phyloP scores from a whole-genome alignment of 106 monocot species.

The Vanilla planifolia region DNA sequence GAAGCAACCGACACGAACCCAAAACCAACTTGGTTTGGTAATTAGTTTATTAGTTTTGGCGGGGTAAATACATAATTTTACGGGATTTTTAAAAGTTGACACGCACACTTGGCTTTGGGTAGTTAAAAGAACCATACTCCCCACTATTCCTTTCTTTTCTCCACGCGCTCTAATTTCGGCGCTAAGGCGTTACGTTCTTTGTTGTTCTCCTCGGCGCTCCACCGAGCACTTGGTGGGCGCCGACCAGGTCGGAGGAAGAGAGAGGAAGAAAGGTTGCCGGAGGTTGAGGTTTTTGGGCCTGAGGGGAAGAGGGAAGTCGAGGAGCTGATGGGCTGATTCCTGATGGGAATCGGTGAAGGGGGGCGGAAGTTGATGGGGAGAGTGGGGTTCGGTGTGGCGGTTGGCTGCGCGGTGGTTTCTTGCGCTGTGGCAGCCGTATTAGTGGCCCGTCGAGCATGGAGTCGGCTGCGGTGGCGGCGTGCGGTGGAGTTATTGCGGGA shows the following conservation, averaged over 20 bases:
- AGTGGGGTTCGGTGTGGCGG: not conserved
- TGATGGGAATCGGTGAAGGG: not conserved
- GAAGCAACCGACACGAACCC: conserved; percentile 36
- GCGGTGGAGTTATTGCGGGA: conserved; percentile 33
- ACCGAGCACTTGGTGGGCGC: not conserved
- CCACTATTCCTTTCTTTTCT: not conserved
- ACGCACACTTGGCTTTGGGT: conserved; percentile 19
- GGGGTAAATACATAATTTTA: conserved; percentile 22
- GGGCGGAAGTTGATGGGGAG: conserved; percentile 15
- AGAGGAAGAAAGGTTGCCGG: too few relatives aligned
- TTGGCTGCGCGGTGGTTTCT: conserved; percentile 20
- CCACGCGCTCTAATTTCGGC: not conserved
- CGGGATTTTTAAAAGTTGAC: conserved; percentile 5
- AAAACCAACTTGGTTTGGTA: conserved; percentile 9
- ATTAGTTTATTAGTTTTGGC: not conserved
- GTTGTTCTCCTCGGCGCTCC: not conserved
- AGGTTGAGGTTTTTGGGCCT: too few relatives aligned
- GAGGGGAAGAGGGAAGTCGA: not conserved
- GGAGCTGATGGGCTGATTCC: not conserved
- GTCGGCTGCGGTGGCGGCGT: conserved; percentile 31
- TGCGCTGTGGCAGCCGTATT: conserved; percentile 43
- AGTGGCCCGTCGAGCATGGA: conserved; percentile 26
- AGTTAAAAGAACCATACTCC: not conserved
- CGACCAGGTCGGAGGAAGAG: too few relatives aligned
- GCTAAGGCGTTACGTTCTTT: not conserved